Conservation (phyloP, 176 grass and related monocot genomes). For the Oryza meridionalis region DNA sequence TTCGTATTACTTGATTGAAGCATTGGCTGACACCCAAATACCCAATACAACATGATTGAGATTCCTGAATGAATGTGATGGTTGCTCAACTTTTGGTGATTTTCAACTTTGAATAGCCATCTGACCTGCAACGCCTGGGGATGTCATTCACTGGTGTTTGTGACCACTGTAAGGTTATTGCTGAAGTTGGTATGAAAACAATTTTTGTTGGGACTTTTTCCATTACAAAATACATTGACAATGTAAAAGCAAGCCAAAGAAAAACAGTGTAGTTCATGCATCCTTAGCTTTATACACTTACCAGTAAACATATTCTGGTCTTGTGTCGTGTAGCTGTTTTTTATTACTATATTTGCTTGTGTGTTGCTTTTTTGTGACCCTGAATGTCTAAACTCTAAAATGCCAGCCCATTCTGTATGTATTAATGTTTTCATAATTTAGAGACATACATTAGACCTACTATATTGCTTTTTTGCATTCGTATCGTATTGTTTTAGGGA, state of each 20-base stretch:
- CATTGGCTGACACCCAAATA: neutral
- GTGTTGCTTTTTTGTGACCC: neutral
- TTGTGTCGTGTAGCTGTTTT: neutral
- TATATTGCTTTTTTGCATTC: neutral
- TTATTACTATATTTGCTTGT: neutral
- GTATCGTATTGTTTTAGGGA: neutral
- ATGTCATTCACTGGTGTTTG: neutral
- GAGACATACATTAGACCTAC: neutral
- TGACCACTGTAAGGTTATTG: neutral
- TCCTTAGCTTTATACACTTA: neutral
- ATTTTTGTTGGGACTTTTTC: neutral
- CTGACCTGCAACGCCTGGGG: neutral
- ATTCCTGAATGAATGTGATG: neutral
- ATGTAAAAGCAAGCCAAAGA: neutral
- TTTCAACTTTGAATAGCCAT: neutral
- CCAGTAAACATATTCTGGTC: neutral
- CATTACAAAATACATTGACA: neutral
- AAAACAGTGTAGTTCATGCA: neutral
- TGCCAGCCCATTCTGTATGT: neutral
- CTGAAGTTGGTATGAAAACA: neutral
- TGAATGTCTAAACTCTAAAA: conserved; percentile 9
- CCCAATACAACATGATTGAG: neutral
- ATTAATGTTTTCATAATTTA: neutral
- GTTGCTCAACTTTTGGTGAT: neutral
- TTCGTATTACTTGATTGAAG: neutral